These are phyloP conservation scores for Fusarium goolgardi DNA, from an alignment of 2,329 filamentous ascomycete genomes.

Conservation along the genomic window DNA sequence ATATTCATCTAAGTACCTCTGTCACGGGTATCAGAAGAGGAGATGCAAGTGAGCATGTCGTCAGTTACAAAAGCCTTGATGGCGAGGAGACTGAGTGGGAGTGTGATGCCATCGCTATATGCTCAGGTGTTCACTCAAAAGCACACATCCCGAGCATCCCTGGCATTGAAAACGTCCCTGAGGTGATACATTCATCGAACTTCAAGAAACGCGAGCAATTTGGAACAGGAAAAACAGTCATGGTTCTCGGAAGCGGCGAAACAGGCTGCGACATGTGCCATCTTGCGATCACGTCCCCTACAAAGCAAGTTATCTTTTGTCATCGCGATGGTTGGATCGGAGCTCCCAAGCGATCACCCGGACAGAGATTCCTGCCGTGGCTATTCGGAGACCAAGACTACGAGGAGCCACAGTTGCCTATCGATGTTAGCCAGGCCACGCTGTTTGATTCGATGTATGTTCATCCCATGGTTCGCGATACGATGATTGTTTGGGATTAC, in stretches of 20 bases:
- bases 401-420: neutral
- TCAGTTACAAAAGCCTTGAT: neutral
- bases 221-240: neutral
- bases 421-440: constrained; percentile 19
- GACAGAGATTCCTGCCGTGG: neutral
- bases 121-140: constrained; percentile 6
- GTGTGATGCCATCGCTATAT: constrained; percentile 7
- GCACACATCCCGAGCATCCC: neutral
- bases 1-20: neutral
- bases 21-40: neutral
- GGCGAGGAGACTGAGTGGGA: neutral
- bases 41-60: neutral
- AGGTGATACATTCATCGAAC: constrained; percentile 1
- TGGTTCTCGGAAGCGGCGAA: constrained; percentile 4
- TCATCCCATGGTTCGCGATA: constrained; percentile 23
- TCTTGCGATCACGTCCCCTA: constrained; percentile 10
- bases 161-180: neutral
- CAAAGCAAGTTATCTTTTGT: constrained; percentile 2
- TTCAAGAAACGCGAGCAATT: constrained; percentile 3
- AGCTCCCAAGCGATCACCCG: neutral
- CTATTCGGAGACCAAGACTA: neutral
- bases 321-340: constrained; percentile 13
- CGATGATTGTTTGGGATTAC: constrained; percentile 29
- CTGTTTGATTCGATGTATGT: constrained; percentile 33
- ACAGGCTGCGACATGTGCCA: constrained; percentile 6